phyloP scores from a whole-genome alignment of 176 grass and related monocot species.

The Oryza glumipatula region DNA sequence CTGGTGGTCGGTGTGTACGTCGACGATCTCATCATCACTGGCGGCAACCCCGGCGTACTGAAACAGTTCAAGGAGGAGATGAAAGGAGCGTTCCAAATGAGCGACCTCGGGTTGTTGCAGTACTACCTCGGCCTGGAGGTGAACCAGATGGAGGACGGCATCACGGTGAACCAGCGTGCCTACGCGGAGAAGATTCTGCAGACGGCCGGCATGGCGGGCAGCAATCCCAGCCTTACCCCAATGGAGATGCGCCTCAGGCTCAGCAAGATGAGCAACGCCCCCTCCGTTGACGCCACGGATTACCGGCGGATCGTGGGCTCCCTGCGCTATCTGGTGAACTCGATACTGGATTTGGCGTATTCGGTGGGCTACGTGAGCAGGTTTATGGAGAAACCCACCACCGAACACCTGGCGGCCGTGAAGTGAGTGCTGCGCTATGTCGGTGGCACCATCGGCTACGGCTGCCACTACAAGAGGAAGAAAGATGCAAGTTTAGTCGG shows the following conservation, averaged over 20 bases:
- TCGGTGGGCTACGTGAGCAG: background rate
- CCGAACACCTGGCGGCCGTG: background rate
- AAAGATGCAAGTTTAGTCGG: background rate
- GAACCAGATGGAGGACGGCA: no score
- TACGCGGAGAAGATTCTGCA: no score
- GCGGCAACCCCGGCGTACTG: no score
- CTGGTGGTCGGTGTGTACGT: no score
- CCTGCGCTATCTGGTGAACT: background rate
- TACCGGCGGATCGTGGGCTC: background rate
- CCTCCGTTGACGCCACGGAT: background rate
- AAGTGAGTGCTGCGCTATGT: background rate
- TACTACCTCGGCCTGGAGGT: no score
- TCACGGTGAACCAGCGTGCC: no score
- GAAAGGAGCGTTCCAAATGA: no score
- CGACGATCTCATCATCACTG: no score
- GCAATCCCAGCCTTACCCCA: no score
- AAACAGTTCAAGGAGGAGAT: no score
- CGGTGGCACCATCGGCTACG: background rate
- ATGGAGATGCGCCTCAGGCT: background rate
- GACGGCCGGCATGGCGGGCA: no score
- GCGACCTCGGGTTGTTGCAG: no score
- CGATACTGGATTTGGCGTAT: background rate
- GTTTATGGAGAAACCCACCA: background rate
- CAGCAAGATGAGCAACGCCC: background rate
- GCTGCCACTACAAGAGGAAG: background rate